A percentile compares a stretch with the other conserved stretches of the same genome.
phyloP scores from a whole-genome alignment of 371 early-diverging fungal species.

The Saksenaea vasiformis region DNA sequence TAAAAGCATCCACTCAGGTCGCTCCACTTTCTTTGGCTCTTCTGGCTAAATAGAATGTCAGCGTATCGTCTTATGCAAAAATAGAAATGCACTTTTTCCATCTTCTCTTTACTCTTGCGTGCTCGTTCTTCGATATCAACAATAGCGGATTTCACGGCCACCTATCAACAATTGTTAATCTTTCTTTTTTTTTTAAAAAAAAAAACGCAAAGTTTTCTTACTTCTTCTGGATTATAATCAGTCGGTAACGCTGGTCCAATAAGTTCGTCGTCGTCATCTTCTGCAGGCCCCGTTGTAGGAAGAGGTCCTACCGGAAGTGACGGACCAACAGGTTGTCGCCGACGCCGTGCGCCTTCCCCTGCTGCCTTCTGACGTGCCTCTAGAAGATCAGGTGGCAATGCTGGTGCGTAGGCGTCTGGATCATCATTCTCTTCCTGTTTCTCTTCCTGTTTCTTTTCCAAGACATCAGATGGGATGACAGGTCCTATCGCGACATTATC shows the following conservation, averaged over 20 bases:
- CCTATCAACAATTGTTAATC: conserved; percentile 17
- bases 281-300: neutral
- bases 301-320: conserved; percentile 25
- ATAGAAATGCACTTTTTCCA: conserved; percentile 33
- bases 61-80: neutral
- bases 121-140: conserved; percentile 38
- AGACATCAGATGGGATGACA: neutral
- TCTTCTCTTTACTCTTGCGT: conserved; percentile 31
- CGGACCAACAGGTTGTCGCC: conserved; percentile 51
- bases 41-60: neutral
- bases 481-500: conserved; percentile 1
- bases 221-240: conserved; percentile 41
- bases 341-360: conserved; percentile 13
- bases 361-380: conserved; percentile 31
- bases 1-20: conserved; percentile 73
- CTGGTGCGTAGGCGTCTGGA: conserved; percentile 55
- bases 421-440: conserved; percentile 18
- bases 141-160: conserved; percentile 34
- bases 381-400: conserved; percentile 57
- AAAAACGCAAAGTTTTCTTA: neutral
- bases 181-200: conserved; percentile 18
- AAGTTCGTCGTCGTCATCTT: conserved; percentile 51
- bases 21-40: conserved; percentile 33
- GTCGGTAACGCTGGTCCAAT: conserved; percentile 58
- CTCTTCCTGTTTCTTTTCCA: neutral